Evolutionary conservation across 2,329 filamentous ascomycete species (phyloP).

Genomic region (Dactylellina leptospora): DNA sequence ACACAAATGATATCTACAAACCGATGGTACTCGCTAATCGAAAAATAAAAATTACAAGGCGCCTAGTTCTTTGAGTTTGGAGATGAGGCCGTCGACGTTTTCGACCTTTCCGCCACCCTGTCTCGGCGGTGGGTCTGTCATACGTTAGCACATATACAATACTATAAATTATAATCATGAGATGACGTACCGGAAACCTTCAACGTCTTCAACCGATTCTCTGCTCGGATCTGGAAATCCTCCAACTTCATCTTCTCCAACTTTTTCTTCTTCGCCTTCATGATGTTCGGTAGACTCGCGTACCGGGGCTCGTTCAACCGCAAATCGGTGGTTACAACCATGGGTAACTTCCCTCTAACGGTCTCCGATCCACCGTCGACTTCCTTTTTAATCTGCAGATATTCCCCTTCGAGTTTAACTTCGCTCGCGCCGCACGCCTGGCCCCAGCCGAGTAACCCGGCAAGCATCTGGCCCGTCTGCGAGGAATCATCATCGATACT

Average conservation of each 20-base stretch:
- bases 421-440: slow-evolving; percentile 94
- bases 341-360: slow-evolving; percentile 81
- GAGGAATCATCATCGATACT: slow-evolving; percentile 95
- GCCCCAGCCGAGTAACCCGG: slow-evolving; percentile 87
- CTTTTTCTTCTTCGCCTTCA: slow-evolving; percentile 99
- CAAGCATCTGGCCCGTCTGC: slow-evolving; percentile 98
- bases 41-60: slow-evolving; percentile 70
- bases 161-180: background rate
- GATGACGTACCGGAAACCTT: slow-evolving; percentile 78
- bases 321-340: slow-evolving; percentile 95
- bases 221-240: slow-evolving; percentile 80
- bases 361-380: slow-evolving; percentile 97
- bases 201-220: slow-evolving; percentile 82
- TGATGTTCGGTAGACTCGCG: slow-evolving; percentile 95
- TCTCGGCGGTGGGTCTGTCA: slow-evolving; percentile 79
- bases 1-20: slow-evolving; percentile 1
- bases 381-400: slow-evolving; percentile 82
- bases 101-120: slow-evolving; percentile 97
- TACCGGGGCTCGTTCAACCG: slow-evolving; percentile 94
- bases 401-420: slow-evolving; percentile 76
- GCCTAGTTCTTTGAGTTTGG: slow-evolving; percentile 94
- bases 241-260: slow-evolving; percentile 87
- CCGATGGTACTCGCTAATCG: background rate
- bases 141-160: slow-evolving; percentile 5
- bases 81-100: slow-evolving; percentile 92